Evolutionary conservation across 345 rosid species (phyloP), one percentile per base, ranked within the genome.

Genomic region (Moringa oleifera): DNA sequence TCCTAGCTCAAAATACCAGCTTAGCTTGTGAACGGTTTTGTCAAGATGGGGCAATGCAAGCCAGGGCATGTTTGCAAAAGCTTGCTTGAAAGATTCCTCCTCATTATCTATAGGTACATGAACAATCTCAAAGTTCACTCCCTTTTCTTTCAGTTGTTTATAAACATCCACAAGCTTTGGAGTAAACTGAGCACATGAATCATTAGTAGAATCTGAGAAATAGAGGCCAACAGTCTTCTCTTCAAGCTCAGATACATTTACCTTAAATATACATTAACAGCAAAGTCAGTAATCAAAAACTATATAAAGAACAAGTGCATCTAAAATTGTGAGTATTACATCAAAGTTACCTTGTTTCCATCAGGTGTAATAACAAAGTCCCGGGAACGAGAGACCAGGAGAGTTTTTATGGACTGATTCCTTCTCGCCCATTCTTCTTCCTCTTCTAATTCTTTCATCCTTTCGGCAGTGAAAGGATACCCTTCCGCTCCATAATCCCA

Each of bases 161-260:
- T 80, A 81, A 20, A 79, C 63, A 47, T 85, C 83, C 23, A 66
- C 73, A 20, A 81, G 89, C 64, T 80, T 76, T 17, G 68, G 74
- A 62, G 85, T 80, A 63, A 87, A 85, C 23, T 76, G 87, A 4
- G 49, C 54, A 25, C 83, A 75, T 23, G 41, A 0, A 20, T 46
- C 45, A 65, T 62, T 68, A 25, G 83, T 59, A 18, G 59, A 64
- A 7, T 57, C 62, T 0, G 80, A 67, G 71, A 89, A 81, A 68
- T 82, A 87, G 55, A 89, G 77, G 1, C 91, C 87, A 0, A 80
- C 75, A 51, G 80, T 77, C 64, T 79, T 89, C 59, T 91, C 95
- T 77, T 82, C 83, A 20, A 89, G 88, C 17, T 87, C 83, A 1
- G 86, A 61, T 23, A 87, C 80, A 0, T 77, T 82, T 18, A 84